Conservation (phyloP, 2,329 filamentous ascomycete genomes). For the Nigrograna mackinnonii region DNA sequence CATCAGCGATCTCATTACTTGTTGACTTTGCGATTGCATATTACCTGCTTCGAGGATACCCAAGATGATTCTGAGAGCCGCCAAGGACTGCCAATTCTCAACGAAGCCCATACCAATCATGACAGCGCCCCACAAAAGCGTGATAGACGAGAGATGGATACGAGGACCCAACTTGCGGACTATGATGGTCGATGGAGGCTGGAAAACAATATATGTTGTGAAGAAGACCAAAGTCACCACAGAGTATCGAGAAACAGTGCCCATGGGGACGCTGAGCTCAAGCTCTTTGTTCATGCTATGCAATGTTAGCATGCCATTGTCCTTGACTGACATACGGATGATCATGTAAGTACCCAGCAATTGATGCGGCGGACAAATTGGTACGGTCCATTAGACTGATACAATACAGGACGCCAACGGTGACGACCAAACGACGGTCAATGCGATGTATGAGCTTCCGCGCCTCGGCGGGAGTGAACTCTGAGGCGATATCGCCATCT, state of each 20-base stretch:
- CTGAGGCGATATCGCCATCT: conserved; percentile 32
- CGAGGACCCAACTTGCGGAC: conserved; percentile 46
- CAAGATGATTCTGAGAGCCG: conserved; percentile 41
- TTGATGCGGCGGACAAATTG: conserved; percentile 72
- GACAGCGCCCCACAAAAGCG: conserved; percentile 44
- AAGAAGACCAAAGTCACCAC: conserved; percentile 62
- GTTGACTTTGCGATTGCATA: conserved; percentile 36
- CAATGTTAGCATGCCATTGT: conserved; percentile 3
- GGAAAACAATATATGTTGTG: conserved; percentile 47
- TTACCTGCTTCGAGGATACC: conserved; percentile 28
- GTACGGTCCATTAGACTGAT: conserved; percentile 78
- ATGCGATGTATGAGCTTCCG: conserved; percentile 69
- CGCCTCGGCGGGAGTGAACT: conserved; percentile 65
- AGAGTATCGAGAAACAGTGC: conserved; percentile 45
- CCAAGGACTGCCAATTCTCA: conserved; percentile 37
- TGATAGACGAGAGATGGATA: conserved; percentile 37
- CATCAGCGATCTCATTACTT: too few relatives aligned
- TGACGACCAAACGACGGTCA: conserved; percentile 59
- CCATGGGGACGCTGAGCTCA: conserved; percentile 26
- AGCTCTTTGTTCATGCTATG: conserved; percentile 46
- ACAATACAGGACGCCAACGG: conserved; percentile 67
- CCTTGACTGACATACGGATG: conserved; percentile 2
- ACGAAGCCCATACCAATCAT: conserved; percentile 50
- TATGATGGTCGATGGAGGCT: conserved; percentile 45
- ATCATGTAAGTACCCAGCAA: conserved; percentile 61